A percentile compares a stretch with the other conserved stretches of the same genome.
Conservation (phyloP, 345 rosid genomes). For the Bruguiera gymnorhiza region DNA sequence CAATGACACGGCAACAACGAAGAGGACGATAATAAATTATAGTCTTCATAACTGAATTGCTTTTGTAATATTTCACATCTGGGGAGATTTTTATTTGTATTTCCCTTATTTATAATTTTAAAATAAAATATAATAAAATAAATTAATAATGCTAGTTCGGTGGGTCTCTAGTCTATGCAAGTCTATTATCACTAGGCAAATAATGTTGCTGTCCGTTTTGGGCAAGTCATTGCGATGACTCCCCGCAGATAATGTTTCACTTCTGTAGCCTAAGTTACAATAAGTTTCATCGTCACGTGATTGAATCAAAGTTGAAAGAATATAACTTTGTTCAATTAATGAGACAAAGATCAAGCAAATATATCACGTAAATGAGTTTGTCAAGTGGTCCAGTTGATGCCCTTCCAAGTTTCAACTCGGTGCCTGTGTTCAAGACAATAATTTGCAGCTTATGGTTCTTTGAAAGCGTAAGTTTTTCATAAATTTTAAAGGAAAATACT, state of each 20-base stretch:
- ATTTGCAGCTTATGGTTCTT: too few relatives aligned
- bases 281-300: not conserved
- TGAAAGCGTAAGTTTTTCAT: too few relatives aligned
- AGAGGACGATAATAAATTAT: too few relatives aligned
- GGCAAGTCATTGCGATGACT: conserved; percentile 32
- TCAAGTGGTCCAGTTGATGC: not conserved
- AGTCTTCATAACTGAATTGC: too few relatives aligned
- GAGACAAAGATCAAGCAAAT: not conserved
- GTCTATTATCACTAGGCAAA: not conserved
- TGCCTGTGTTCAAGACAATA: not conserved
- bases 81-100: too few relatives aligned
- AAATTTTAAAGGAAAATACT: too few relatives aligned
- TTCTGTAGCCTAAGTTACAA: conserved; percentile 11
- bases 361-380: not conserved
- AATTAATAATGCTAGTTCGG: too few relatives aligned
- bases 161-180: not conserved
- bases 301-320: conserved; percentile 2
- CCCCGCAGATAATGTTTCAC: conserved; percentile 40
- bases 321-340: not conserved
- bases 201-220: conserved; percentile 22
- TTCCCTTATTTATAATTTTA: too few relatives aligned
- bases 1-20: too few relatives aligned
- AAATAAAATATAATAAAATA: too few relatives aligned
- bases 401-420: not conserved
- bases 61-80: too few relatives aligned